phyloP scores from a whole-genome alignment of 805 yeast species.

The Ogataea methanolica region DNA sequence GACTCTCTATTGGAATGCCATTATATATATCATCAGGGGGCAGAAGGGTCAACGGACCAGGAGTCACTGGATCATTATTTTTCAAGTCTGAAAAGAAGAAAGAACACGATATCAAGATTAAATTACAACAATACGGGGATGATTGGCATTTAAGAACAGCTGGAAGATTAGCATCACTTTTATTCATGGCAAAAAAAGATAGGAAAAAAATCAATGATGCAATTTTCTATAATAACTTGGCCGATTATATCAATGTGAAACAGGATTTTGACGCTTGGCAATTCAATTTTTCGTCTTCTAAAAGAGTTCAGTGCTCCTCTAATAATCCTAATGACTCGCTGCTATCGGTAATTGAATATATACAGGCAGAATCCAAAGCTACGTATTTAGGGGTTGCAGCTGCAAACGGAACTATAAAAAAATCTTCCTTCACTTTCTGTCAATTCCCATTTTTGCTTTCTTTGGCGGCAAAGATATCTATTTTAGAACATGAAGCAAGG shows the following conservation, averaged over 20 bases:
- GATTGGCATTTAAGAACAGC: constrained; percentile 82
- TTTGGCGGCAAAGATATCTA: constrained; percentile 74
- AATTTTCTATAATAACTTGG: constrained; percentile 70
- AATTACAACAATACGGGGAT: constrained; percentile 58
- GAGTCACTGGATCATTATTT: constrained; percentile 7
- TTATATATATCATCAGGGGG: constrained; percentile 19
- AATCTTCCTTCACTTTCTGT: constrained; percentile 55
- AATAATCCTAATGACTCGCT: constrained; percentile 16
- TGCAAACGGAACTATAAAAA: constrained; percentile 18
- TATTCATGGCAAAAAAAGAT: constrained; percentile 49
- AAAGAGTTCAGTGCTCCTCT: background rate
- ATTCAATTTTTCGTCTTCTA: constrained; percentile 28
- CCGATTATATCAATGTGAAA: constrained; percentile 71
- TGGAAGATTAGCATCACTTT: constrained; percentile 49
- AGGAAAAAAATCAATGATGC: constrained; percentile 33
- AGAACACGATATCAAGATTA: constrained; percentile 33
- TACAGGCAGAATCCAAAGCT: constrained; percentile 32
- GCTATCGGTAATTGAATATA: constrained; percentile 41
- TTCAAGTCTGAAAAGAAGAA: constrained; percentile 13
- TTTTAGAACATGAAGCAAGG: constrained; percentile 77
- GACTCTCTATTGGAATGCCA: constrained; percentile 22
- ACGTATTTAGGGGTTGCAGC: constrained; percentile 32
- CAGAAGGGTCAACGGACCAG: constrained; percentile 4
- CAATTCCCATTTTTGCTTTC: constrained; percentile 80
- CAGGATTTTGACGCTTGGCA: constrained; percentile 88